Percentiles rank a stretch among this genome's conserved stretches.
Evolutionary conservation across 768 basidiomycete species (phyloP).

Genomic region (Suillus bovinus): DNA sequence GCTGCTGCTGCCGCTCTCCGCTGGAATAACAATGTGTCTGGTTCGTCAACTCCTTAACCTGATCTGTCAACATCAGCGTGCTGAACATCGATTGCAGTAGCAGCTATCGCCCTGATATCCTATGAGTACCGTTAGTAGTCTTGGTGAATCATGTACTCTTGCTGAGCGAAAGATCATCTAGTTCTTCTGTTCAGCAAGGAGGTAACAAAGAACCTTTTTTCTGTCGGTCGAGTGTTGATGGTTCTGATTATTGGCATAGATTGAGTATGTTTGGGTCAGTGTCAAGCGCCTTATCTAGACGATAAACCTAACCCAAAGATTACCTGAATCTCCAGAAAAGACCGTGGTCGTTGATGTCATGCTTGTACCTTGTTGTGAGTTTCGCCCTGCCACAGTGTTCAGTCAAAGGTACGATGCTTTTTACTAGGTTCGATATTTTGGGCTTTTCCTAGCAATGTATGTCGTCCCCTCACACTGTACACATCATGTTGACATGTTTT

Average conservation of each 20-base stretch:
- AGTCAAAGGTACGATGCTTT: neutral
- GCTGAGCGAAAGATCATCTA: neutral
- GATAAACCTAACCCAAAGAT: neutral
- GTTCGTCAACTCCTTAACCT: neutral
- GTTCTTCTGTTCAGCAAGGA: slow-evolving; percentile 1
- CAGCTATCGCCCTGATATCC: neutral
- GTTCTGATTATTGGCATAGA: neutral
- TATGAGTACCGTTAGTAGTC: slow-evolving; percentile 5
- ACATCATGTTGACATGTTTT: neutral
- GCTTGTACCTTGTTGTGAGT: slow-evolving; percentile 2
- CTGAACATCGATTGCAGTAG: neutral
- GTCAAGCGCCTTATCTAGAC: neutral
- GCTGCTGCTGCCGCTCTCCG: neutral
- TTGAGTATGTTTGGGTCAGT: slow-evolving; percentile 4
- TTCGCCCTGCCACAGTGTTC: neutral
- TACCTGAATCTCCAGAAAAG: neutral
- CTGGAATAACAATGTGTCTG: slow-evolving; percentile 2
- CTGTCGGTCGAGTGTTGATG: neutral
- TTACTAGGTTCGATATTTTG: slow-evolving; percentile 1
- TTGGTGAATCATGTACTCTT: neutral
- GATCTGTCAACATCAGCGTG: neutral
- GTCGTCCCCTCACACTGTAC: neutral
- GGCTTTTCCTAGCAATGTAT: slow-evolving; percentile 3
- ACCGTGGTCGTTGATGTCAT: slow-evolving; percentile 1
- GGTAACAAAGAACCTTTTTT: neutral